Evolutionary conservation across 2,329 filamentous ascomycete genomes (phyloP).

Genomic region (Elsinoe batatas): DNA sequence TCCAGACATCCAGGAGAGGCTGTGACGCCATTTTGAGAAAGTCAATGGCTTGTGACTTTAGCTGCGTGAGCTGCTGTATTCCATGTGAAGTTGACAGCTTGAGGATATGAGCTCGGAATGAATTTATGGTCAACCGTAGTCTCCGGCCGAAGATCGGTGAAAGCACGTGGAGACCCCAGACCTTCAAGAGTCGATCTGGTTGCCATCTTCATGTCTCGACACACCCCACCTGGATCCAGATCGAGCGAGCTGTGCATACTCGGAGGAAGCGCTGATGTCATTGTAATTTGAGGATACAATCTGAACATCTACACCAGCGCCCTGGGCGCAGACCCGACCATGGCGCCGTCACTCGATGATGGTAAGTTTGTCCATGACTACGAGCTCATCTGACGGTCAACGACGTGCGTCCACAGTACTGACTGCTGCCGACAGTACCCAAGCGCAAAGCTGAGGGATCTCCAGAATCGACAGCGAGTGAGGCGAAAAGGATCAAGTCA

Average conservation of each 20-base stretch:
- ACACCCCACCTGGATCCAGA: too few relatives aligned
- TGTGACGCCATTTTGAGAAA: constrained; percentile 56
- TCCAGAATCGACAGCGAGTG: constrained; percentile 43
- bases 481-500: constrained; percentile 55
- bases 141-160: not conserved
- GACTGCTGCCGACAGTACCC: not conserved
- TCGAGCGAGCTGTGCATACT: too few relatives aligned
- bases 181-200: not conserved
- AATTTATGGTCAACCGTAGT: not conserved
- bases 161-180: constrained; percentile 9
- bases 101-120: not conserved
- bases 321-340: not conserved
- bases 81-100: constrained; percentile 1
- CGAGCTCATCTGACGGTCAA: not conserved
- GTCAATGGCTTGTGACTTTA: constrained; percentile 5
- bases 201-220: not conserved
- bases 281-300: too few relatives aligned
- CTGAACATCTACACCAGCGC: not conserved
- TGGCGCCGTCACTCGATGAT: constrained; percentile 8
- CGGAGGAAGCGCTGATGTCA: not conserved
- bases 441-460: constrained; percentile 71
- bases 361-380: not conserved
- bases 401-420: not conserved
- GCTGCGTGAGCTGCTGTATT: not conserved
- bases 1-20: constrained; percentile 76